These are phyloP conservation scores for Ogataea saltuana DNA, from an alignment of 805 yeast species.

Conservation along the genomic window DNA sequence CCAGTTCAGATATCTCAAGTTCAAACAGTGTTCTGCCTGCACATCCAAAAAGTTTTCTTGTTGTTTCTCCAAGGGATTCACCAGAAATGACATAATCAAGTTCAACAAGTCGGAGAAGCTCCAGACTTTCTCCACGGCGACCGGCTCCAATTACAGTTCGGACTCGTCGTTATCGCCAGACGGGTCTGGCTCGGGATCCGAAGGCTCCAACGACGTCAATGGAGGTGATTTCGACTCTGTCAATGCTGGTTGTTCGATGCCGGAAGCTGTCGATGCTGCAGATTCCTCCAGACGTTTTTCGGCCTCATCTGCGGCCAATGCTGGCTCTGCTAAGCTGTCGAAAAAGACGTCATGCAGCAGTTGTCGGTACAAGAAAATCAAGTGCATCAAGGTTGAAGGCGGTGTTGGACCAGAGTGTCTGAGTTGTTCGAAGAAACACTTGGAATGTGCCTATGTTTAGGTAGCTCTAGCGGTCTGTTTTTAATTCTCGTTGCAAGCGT, in stretches of 20 bases:
- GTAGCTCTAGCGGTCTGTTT: background rate
- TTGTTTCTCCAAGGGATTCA: constrained; percentile 62
- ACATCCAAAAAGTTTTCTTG: constrained; percentile 47
- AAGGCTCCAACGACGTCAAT: constrained; percentile 4
- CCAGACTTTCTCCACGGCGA: constrained; percentile 8
- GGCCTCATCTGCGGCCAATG: background rate
- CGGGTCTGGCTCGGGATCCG: background rate
- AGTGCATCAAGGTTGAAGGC: constrained; percentile 35
- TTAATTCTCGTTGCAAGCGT: background rate
- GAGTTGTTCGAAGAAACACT: constrained; percentile 33
- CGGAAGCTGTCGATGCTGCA: constrained; percentile 1
- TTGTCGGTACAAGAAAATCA: constrained; percentile 37
- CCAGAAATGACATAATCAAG: constrained; percentile 56
- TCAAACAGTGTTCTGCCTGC: constrained; percentile 59
- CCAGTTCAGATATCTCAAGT: constrained; percentile 41
- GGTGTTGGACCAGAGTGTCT: constrained; percentile 24
- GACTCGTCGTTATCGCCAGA: constrained; percentile 1
- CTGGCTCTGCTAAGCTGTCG: constrained; percentile 16
- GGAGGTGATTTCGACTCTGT: background rate
- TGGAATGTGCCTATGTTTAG: constrained; percentile 28
- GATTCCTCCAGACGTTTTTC: background rate
- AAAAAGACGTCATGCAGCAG: constrained; percentile 37
- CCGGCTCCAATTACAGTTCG: constrained; percentile 4
- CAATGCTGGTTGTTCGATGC: too few relatives aligned
- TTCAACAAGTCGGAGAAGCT: constrained; percentile 36